Conservation (phyloP, 2,329 filamentous ascomycete genomes). For the Zasmidium cellare region DNA sequence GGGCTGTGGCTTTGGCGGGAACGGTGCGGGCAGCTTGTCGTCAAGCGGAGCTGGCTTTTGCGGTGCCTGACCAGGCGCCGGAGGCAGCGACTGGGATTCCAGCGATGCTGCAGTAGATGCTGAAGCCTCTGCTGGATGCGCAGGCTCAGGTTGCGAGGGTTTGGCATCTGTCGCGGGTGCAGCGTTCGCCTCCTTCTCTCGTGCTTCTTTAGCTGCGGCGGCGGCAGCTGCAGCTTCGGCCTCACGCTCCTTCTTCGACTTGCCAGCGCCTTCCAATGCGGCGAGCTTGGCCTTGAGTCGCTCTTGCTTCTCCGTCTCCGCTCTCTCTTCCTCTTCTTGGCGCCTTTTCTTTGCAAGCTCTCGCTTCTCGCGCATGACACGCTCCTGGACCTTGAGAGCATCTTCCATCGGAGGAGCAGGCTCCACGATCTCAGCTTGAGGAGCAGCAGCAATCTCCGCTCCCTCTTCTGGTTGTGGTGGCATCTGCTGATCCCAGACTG, state of each 20-base stretch:
- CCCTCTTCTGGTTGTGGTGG: constrained; percentile 23
- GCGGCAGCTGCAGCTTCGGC: constrained; percentile 33
- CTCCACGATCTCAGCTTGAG: constrained; percentile 4
- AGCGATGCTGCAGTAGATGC: constrained; percentile 13
- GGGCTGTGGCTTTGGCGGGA: constrained; percentile 20
- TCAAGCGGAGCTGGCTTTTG: constrained; percentile 1
- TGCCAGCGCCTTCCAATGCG: constrained; percentile 32
- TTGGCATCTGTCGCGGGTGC: constrained; percentile 13
- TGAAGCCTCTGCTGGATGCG: constrained; percentile 21
- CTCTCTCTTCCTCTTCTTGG: constrained; percentile 30
- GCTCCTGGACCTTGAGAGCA: constrained; percentile 64
- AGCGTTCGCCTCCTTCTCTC: constrained; percentile 12
- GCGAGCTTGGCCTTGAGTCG: constrained; percentile 37
- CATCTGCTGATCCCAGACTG: constrained; percentile 36
- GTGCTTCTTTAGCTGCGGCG: constrained; percentile 13
- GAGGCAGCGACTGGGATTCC: constrained; percentile 19
- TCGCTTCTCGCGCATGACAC: constrained; percentile 45
- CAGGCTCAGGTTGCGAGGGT: constrained; percentile 10
- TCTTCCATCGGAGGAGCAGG: constrained; percentile 48
- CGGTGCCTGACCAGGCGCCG: constrained; percentile 11
- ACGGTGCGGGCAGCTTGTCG: constrained; percentile 24
- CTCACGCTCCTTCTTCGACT: constrained; percentile 35
- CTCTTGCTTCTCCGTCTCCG: constrained; percentile 32
- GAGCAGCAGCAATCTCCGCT: constrained; percentile 14
- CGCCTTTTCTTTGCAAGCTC: constrained; percentile 31